Evolutionary conservation across 805 yeast genomes (phyloP), one percentile per base, ranked within the genome.

Genomic region (Cyberlindnera euphorbiae): DNA sequence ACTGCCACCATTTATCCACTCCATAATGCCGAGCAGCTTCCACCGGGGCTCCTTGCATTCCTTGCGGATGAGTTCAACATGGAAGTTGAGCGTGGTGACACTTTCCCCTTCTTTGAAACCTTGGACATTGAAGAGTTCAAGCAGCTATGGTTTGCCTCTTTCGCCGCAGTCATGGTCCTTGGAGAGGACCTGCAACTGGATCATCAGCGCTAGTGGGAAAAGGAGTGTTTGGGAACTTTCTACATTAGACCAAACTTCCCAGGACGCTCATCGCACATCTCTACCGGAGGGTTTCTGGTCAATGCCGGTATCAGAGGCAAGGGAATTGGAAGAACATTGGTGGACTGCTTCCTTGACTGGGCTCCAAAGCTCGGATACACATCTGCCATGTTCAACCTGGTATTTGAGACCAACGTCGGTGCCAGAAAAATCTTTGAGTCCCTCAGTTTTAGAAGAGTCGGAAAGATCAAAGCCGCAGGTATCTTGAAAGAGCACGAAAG

Each of bases 1-100:
- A 77, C 89, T 1, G 97, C 97, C 2, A 89, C 97, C 4, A 80
- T 93, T 41, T 87, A 86, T 54, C 97, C 98, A 4, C 74, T 90
- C 11, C 71, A 77, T 39, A 72, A 76, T 19, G 68, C 79, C 1
- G 70, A 70, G 17, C 77, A 79, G 38, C 64, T 90, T 10, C 97
- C 97, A 0, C 73, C 76, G 2, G 90, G 87, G 0, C 65, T 90
- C 18, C 58, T 87, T 26, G 82, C 83, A 14, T 89, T 90, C 53
- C 58, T 90, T 28, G 77, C 90, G 44, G 97, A 89, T 56, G 97
- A 93, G 60, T 85, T 84, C 63, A 90, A 90, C 59, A 82, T 83
- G 78, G 98, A 90, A 56, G 77, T 90, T 17, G 89, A 81, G 42
- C 69, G 86, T 29, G 97, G 97, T 25, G 90, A 84, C 42, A 82